Conservation (phyloP, 202 grass and related monocot species). For the Saccharum hybrid region DNA sequence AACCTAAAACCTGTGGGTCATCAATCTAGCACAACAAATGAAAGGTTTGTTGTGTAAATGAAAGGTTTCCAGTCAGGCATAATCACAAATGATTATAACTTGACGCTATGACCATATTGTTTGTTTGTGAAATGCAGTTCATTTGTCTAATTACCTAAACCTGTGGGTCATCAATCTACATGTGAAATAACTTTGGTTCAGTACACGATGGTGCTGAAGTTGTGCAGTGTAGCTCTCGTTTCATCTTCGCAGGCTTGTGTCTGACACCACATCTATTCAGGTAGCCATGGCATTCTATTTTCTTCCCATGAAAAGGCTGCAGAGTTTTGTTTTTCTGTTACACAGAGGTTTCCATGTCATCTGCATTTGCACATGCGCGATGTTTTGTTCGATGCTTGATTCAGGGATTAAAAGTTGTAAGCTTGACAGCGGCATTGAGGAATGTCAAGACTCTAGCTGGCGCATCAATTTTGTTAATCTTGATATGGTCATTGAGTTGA, state of each 20-base stretch:
- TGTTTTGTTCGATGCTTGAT: not conserved
- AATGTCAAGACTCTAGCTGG: conserved; percentile 36
- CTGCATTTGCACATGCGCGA: not conserved
- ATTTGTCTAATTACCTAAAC: too few relatives aligned
- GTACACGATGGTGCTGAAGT: too few relatives aligned
- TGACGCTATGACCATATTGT: too few relatives aligned
- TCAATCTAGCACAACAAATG: too few relatives aligned
- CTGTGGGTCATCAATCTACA: conserved; percentile 51
- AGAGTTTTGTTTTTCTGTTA: not conserved
- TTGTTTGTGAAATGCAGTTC: conserved; percentile 33
- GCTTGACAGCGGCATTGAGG: not conserved
- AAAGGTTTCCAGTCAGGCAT: too few relatives aligned
- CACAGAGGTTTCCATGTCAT: too few relatives aligned
- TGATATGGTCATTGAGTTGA: conserved; percentile 29
- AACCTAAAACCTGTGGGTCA: too few relatives aligned
- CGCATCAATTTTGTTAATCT: not conserved
- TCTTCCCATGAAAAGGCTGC: not conserved
- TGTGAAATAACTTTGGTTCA: conserved; percentile 82
- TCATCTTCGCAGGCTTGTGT: not conserved
- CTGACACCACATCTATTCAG: not conserved
- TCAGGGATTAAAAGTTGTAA: not conserved
- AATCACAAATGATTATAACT: too few relatives aligned
- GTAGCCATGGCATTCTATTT: not conserved
- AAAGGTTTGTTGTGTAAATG: too few relatives aligned
- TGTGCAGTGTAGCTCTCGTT: too few relatives aligned